These are phyloP conservation scores for Laburnicola sp. DNA, from an alignment of 2,329 filamentous ascomycete species.

Conservation along the genomic window DNA sequence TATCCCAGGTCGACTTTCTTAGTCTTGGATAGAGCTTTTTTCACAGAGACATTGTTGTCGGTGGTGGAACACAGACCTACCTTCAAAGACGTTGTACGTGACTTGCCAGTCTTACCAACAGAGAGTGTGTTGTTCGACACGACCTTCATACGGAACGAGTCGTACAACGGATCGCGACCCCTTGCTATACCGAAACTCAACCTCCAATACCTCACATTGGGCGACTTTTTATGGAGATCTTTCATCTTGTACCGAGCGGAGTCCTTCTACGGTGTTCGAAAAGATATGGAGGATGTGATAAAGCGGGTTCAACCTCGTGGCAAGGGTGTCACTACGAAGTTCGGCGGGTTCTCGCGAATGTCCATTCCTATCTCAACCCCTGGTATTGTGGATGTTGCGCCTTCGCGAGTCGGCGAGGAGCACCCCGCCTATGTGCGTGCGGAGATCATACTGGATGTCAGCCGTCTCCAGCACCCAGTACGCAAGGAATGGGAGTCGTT, in stretches of 20 bases:
- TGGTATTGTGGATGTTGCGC: constrained; percentile 82
- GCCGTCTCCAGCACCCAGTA: constrained; percentile 73
- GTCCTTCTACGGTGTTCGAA: constrained; percentile 89
- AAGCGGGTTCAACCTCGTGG: constrained; percentile 74
- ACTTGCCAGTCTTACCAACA: constrained; percentile 78
- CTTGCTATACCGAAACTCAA: constrained; percentile 93
- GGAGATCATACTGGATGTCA: constrained; percentile 83
- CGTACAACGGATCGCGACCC: constrained; percentile 83
- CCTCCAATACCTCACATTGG: constrained; percentile 89
- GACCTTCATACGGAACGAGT: constrained; percentile 76
- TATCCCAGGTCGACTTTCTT: constrained; percentile 76
- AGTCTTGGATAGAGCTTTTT: constrained; percentile 63
- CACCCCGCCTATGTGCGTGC: constrained; percentile 83
- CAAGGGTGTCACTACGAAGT: constrained; percentile 67
- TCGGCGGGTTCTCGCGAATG: constrained; percentile 89
- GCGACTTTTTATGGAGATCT: constrained; percentile 96
- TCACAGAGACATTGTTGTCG: constrained; percentile 72
- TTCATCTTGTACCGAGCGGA: constrained; percentile 87
- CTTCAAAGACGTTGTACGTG: constrained; percentile 77
- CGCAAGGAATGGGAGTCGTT: constrained; percentile 89
- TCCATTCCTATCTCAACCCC: constrained; percentile 83
- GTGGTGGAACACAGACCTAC: constrained; percentile 76
- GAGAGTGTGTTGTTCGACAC: constrained; percentile 80
- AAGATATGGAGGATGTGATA: constrained; percentile 82
- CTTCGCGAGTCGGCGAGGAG: constrained; percentile 78